A percentile compares a stretch with the other conserved stretches of the same genome.
phyloP scores from a whole-genome alignment of 2,329 filamentous ascomycete genomes.

The Scopulariopsis brevicaulis region DNA sequence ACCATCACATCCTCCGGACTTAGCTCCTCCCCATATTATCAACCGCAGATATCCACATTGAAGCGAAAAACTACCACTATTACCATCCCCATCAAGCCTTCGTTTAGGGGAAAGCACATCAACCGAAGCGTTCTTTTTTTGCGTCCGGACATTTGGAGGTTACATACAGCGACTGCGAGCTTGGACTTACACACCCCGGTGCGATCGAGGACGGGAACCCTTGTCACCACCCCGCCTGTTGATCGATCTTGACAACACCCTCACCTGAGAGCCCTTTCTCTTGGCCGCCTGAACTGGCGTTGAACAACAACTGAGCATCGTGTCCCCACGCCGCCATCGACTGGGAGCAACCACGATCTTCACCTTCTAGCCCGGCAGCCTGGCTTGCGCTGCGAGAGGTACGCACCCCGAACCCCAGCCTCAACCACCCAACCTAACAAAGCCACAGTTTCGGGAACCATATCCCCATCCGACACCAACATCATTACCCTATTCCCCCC shows the following conservation, averaged over 20 bases:
- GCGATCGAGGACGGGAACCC: neutral
- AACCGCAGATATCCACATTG: neutral
- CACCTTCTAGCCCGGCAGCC: conserved; percentile 56
- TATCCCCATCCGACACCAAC: conserved; percentile 35
- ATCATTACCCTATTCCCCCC: conserved; percentile 31
- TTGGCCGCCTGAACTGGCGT: neutral
- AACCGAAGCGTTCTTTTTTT: neutral
- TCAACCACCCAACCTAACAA: neutral
- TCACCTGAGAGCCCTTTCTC: neutral
- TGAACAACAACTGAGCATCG: neutral
- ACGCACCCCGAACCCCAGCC: conserved; percentile 11
- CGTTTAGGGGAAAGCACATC: neutral
- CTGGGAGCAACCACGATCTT: conserved; percentile 33
- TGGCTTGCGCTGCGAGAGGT: conserved; percentile 83
- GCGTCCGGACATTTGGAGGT: neutral
- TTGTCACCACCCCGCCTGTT: neutral
- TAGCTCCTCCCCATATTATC: neutral
- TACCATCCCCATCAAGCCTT: neutral
- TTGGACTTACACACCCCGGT: neutral
- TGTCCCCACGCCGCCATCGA: conserved; percentile 27
- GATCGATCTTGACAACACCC: neutral
- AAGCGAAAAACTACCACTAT: neutral
- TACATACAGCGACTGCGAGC: neutral
- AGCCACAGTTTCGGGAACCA: conserved; percentile 30
- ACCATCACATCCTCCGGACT: neutral